Conservation (phyloP, 1,284 basidiomycete species). For the Mycena citricolor region DNA sequence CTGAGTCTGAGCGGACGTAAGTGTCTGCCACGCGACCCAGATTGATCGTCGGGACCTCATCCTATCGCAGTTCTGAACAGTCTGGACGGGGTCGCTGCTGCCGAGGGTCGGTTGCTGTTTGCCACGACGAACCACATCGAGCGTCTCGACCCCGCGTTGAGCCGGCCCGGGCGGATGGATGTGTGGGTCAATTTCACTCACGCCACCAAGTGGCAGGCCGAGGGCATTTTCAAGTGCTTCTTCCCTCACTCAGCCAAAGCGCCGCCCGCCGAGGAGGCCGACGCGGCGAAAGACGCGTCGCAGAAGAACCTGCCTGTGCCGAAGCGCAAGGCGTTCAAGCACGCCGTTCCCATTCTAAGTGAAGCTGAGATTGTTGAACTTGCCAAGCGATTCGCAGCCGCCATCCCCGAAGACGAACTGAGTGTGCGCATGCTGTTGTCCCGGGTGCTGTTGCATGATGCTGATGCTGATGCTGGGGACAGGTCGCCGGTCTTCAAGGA, state of each 20-base stretch:
- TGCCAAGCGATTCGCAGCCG: conserved; percentile 73
- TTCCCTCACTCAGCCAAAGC: conserved; percentile 57
- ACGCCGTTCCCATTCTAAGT: conserved; percentile 65
- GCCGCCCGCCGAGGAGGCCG: conserved; percentile 29
- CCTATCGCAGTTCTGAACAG: conserved; percentile 83
- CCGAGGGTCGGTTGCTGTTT: conserved; percentile 83
- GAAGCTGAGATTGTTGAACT: conserved; percentile 72
- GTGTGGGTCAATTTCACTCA: conserved; percentile 88
- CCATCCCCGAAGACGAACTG: conserved; percentile 79
- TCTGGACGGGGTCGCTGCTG: conserved; percentile 84
- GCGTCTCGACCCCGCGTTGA: conserved; percentile 78
- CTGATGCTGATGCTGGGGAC: conserved; percentile 16
- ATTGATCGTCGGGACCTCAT: too few species aligned
- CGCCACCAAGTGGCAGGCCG: conserved; percentile 84
- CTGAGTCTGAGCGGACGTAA: conserved; percentile 77
- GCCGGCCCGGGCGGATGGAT: conserved; percentile 82
- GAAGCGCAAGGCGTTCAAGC: conserved; percentile 58
- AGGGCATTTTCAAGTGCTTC: conserved; percentile 89
- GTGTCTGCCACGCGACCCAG: too few species aligned
- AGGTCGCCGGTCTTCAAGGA: conserved; percentile 84
- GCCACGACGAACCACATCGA: conserved; percentile 86
- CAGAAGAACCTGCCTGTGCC: conserved; percentile 65
- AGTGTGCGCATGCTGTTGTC: conserved; percentile 43
- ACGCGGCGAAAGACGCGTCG: conserved; percentile 47
- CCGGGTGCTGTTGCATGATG: neutral